Conservation (phyloP, 768 basidiomycete species). For the Rhizopogon roseolus region DNA sequence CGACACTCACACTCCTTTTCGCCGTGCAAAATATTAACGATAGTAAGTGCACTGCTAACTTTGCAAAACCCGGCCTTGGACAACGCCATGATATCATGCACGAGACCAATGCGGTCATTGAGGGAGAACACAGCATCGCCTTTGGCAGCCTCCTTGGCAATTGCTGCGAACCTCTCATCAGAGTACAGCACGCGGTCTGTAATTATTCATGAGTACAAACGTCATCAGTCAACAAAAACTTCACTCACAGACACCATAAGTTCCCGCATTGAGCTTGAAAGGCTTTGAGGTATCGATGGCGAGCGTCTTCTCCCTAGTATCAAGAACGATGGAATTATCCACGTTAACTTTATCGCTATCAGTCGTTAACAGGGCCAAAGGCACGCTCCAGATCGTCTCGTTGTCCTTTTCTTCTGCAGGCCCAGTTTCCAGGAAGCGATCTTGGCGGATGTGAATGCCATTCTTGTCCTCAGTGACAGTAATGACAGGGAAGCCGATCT, state of each 20-base stretch:
- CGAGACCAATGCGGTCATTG: constrained; percentile 86
- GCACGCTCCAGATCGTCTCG: constrained; percentile 72
- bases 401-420: constrained; percentile 77
- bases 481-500: constrained; percentile 86
- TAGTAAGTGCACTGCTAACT: constrained; percentile 70
- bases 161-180: constrained; percentile 68
- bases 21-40: constrained; percentile 61
- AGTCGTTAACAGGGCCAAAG: constrained; percentile 27
- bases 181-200: constrained; percentile 85
- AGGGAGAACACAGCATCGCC: constrained; percentile 61
- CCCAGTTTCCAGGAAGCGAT: constrained; percentile 88
- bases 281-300: constrained; percentile 67
- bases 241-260: constrained; percentile 80
- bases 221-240: neutral
- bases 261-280: constrained; percentile 90
- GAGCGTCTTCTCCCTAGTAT: constrained; percentile 62
- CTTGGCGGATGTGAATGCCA: constrained; percentile 79
- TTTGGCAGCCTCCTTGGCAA: constrained; percentile 78
- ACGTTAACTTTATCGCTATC: constrained; percentile 50
- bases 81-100: constrained; percentile 78
- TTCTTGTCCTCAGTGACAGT: constrained; percentile 73
- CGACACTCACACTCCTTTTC: constrained; percentile 71
- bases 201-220: constrained; percentile 3
- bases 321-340: constrained; percentile 61
- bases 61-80: constrained; percentile 76